These are phyloP conservation scores for Colletotrichum theobromicola DNA, from an alignment of 2,329 filamentous ascomycete genomes.

Conservation along the genomic window DNA sequence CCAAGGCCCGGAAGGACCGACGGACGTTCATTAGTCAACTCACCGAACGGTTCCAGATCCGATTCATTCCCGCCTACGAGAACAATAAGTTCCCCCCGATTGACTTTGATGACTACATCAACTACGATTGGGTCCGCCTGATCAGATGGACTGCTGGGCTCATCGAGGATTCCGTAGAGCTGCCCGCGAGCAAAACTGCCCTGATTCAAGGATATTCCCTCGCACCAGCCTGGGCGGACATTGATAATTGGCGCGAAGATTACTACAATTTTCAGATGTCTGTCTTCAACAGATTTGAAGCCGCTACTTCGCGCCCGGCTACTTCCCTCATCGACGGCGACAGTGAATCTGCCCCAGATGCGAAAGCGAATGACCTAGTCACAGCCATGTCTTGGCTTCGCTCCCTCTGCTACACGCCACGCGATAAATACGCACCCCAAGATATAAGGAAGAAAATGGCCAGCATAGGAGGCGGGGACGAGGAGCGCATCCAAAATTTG, in stretches of 20 bases:
- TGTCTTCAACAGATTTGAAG: conserved; percentile 62
- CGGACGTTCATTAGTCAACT: conserved; percentile 60
- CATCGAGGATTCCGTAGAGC: conserved; percentile 42
- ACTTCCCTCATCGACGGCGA: conserved; percentile 35
- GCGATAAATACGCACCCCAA: conserved; percentile 52
- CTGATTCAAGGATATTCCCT: conserved; percentile 50
- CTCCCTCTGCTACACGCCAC: conserved; percentile 60
- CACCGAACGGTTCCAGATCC: conserved; percentile 67
- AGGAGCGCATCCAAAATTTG: conserved; percentile 39
- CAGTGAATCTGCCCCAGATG: not conserved
- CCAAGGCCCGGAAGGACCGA: conserved; percentile 53
- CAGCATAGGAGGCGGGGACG: conserved; percentile 47
- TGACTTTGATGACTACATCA: conserved; percentile 65
- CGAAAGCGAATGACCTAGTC: conserved; percentile 32
- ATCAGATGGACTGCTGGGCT: conserved; percentile 64
- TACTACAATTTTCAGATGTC: conserved; percentile 60
- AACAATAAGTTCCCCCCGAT: conserved; percentile 64
- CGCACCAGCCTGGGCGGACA: conserved; percentile 34
- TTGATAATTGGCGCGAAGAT: conserved; percentile 58
- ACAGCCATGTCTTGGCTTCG: conserved; percentile 65
- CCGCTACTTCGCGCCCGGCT: conserved; percentile 53
- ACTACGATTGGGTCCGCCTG: conserved; percentile 72
- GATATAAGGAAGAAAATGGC: conserved; percentile 57
- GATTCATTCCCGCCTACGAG: conserved; percentile 71
- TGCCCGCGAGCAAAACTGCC: conserved; percentile 52